phyloP scores from a whole-genome alignment of 1,284 basidiomycete genomes.

The Trichosporon sp. region DNA sequence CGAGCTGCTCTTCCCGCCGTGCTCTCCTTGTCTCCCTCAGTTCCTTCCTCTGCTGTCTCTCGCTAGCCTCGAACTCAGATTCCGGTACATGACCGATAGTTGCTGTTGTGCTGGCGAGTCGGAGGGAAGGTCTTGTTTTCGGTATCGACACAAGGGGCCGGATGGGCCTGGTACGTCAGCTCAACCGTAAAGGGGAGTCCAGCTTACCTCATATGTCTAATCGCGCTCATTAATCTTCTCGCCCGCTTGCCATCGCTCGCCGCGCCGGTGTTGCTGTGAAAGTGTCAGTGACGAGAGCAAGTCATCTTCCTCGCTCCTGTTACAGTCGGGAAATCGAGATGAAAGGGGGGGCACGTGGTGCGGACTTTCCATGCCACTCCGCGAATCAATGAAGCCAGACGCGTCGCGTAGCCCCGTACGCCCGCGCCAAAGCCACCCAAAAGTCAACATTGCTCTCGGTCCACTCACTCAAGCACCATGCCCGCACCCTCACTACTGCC shows the following conservation, averaged over 20 bases:
- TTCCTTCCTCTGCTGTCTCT: background rate
- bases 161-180: slow-evolving; percentile 4
- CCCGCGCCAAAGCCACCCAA: background rate
- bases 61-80: too few relatives aligned
- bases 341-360: background rate
- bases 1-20: background rate
- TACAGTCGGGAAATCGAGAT: background rate
- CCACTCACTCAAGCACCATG: background rate
- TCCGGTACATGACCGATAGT: too few relatives aligned
- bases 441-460: slow-evolving; percentile 9
- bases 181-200: too few relatives aligned
- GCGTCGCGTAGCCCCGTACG: slow-evolving; percentile 17
- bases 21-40: background rate
- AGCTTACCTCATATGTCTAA: slow-evolving; percentile 19
- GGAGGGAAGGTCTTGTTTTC: background rate
- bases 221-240: slow-evolving; percentile 14
- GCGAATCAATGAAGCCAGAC: background rate
- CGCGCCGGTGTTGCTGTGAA: background rate
- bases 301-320: background rate
- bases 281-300: background rate
- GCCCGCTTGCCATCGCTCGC: slow-evolving; percentile 11
- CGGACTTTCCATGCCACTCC: background rate
- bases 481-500: slow-evolving; percentile 28
- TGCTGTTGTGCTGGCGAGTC: background rate
- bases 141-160: slow-evolving; percentile 3